Percentiles rank a stretch among this genome's conserved stretches.
Evolutionary conservation across 495 filamentous ascomycete genomes (phyloP).

Genomic region (Daldinia caldariorum): DNA sequence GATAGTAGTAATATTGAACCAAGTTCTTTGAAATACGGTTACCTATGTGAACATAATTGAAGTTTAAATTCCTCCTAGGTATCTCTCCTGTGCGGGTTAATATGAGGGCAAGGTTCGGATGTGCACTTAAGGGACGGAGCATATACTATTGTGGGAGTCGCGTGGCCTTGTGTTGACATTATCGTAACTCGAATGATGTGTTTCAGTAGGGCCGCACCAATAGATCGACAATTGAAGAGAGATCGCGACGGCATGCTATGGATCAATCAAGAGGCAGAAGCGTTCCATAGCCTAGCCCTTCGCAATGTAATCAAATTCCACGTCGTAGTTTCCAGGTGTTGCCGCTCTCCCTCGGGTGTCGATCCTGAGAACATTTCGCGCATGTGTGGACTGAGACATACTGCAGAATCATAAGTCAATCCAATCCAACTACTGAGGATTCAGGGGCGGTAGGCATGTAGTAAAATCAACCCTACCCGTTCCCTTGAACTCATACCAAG

Average conservation of each 20-base stretch:
- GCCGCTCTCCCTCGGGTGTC: constrained; percentile 19
- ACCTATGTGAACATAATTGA: no score
- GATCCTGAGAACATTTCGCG: constrained; percentile 9
- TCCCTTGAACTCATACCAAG: background rate
- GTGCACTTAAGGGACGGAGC: no score
- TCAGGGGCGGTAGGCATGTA: constrained; percentile 30
- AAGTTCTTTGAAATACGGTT: no score
- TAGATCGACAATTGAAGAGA: constrained; percentile 5
- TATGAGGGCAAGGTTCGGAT: background rate
- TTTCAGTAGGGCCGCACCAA: background rate
- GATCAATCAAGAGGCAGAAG: background rate
- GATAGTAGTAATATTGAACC: no score
- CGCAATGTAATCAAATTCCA: constrained; percentile 29
- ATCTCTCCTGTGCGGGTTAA: background rate
- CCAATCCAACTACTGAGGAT: constrained; percentile 15
- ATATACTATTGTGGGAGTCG: no score
- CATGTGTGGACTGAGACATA: constrained; percentile 23
- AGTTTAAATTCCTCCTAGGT: no score
- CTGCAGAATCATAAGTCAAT: constrained; percentile 27
- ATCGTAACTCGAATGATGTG: constrained; percentile 2
- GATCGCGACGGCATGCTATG: constrained; percentile 7
- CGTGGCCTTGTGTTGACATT: background rate
- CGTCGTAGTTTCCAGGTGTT: background rate
- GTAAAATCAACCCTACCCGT: constrained; percentile 11
- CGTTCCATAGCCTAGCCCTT: constrained; percentile 13